Evolutionary conservation across 768 basidiomycete species (phyloP).

Genomic region (Mrakia gelida): DNA sequence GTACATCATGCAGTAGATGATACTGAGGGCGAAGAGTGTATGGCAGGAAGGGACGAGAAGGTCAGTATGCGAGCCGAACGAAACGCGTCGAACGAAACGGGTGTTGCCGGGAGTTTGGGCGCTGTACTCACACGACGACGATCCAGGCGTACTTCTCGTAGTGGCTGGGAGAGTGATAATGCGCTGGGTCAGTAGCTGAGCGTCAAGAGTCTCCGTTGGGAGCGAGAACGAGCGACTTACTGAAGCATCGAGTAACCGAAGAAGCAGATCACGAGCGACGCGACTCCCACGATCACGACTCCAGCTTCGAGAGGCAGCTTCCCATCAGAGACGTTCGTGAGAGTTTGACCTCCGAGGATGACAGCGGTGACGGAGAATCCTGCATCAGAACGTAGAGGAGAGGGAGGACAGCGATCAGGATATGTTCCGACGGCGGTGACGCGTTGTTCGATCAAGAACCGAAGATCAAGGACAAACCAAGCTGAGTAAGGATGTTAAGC

Average conservation of each 20-base stretch:
- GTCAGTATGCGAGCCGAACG: too few species aligned
- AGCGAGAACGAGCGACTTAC: too few species aligned
- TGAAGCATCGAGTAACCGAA: slow-evolving; percentile 43
- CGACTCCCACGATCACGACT: slow-evolving; percentile 48
- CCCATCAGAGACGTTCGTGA: slow-evolving; percentile 49
- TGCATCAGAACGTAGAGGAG: background rate
- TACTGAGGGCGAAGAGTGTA: slow-evolving; percentile 11
- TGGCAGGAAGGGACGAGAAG: too few species aligned
- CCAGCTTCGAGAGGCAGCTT: slow-evolving; percentile 52
- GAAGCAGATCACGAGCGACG: slow-evolving; percentile 36
- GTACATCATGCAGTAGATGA: slow-evolving; percentile 55
- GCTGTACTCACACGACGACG: slow-evolving; percentile 34
- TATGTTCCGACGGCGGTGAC: slow-evolving; percentile 11
- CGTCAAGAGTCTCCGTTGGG: too few species aligned
- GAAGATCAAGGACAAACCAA: slow-evolving; percentile 1
- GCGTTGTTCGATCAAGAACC: slow-evolving; percentile 22
- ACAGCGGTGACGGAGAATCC: slow-evolving; percentile 53
- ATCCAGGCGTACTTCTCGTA: slow-evolving; percentile 68
- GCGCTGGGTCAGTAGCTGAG: too few species aligned
- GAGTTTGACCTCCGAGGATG: slow-evolving; percentile 56
- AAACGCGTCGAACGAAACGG: too few species aligned
- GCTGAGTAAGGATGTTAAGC: slow-evolving; percentile 55
- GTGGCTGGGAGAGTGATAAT: slow-evolving; percentile 44
- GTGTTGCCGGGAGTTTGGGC: too few species aligned
- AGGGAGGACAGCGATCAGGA: background rate